Evolutionary conservation across 352 stramenopile genomes (phyloP).

Genomic region (Globisporangium carolinianum): DNA sequence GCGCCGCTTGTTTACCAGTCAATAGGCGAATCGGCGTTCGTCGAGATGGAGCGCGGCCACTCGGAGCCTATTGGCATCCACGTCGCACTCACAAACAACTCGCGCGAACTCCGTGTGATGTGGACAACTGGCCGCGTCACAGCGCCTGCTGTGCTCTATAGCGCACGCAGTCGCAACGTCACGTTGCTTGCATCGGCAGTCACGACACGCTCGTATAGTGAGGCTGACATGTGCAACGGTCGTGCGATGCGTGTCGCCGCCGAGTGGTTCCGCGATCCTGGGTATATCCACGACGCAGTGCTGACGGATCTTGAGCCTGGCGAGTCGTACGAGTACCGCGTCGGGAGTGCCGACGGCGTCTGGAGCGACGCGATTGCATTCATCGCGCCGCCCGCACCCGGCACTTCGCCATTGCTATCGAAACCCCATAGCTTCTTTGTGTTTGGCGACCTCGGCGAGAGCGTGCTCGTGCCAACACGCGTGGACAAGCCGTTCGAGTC

Average conservation of each 20-base stretch:
- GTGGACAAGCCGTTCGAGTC: constrained; percentile 1
- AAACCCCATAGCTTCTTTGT: constrained; percentile 17
- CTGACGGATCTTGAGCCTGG: constrained; percentile 18
- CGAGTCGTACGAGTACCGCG: constrained; percentile 23
- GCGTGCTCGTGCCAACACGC: constrained; percentile 9
- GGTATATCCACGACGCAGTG: constrained; percentile 25
- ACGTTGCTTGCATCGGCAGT: constrained; percentile 4
- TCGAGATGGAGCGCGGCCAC: constrained; percentile 29
- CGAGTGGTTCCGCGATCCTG: constrained; percentile 25
- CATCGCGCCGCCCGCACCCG: constrained; percentile 15
- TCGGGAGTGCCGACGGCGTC: constrained; percentile 29
- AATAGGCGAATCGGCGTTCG: constrained; percentile 13
- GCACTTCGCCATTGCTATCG: not conserved
- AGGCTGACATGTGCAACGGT: constrained; percentile 20
- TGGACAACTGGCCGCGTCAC: constrained; percentile 41
- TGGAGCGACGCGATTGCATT: constrained; percentile 20
- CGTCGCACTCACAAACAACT: constrained; percentile 8
- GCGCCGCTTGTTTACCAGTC: not conserved
- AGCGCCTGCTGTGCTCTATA: constrained; percentile 28
- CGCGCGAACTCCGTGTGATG: constrained; percentile 42
- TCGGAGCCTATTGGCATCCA: constrained; percentile 28
- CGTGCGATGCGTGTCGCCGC: constrained; percentile 14
- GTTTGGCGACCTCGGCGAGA: constrained; percentile 26
- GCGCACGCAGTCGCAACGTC: constrained; percentile 15
- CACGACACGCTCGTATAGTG: constrained; percentile 14